Conservation (phyloP, 371 early-diverging fungal genomes). For the Choanephora cucurbitarum region DNA sequence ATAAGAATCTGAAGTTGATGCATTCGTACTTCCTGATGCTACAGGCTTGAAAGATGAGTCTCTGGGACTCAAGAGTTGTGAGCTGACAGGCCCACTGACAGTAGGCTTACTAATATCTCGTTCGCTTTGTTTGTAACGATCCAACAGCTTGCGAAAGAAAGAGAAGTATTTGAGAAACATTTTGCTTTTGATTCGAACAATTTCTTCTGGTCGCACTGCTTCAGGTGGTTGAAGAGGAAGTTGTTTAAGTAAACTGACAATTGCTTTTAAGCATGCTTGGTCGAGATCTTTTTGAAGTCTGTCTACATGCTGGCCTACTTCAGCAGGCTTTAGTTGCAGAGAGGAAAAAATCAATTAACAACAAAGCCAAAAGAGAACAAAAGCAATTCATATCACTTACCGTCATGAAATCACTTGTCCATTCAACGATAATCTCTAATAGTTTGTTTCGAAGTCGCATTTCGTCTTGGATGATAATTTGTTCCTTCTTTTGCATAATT, state of each 20-base stretch:
- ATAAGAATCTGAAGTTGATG: conserved; percentile 1
- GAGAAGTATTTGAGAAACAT: conserved; percentile 83
- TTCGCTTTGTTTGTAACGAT: conserved; percentile 73
- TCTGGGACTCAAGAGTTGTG: neutral
- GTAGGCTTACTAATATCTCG: conserved; percentile 8
- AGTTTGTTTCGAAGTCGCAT: conserved; percentile 80
- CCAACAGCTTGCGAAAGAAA: conserved; percentile 83
- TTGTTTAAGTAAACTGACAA: conserved; percentile 75
- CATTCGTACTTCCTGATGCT: neutral
- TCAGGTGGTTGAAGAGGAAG: conserved; percentile 83
- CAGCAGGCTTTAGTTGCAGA: conserved; percentile 25
- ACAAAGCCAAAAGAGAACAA: too few relatives aligned
- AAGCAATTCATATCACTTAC: conserved; percentile 26
- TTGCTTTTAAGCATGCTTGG: conserved; percentile 79
- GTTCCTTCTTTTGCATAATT: conserved; percentile 77
- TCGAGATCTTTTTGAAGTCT: conserved; percentile 80
- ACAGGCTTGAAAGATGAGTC: conserved; percentile 6
- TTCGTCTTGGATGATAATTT: conserved; percentile 79
- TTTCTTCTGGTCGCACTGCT: conserved; percentile 56
- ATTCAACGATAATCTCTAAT: conserved; percentile 77
- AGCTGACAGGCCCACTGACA: neutral
- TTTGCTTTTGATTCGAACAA: conserved; percentile 65
- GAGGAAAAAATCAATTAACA: too few relatives aligned
- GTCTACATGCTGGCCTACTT: conserved; percentile 39
- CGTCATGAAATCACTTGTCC: conserved; percentile 79